These are phyloP conservation scores for Vigna nakashimae DNA, from an alignment of 306 rosid species.

Conservation along the genomic window DNA sequence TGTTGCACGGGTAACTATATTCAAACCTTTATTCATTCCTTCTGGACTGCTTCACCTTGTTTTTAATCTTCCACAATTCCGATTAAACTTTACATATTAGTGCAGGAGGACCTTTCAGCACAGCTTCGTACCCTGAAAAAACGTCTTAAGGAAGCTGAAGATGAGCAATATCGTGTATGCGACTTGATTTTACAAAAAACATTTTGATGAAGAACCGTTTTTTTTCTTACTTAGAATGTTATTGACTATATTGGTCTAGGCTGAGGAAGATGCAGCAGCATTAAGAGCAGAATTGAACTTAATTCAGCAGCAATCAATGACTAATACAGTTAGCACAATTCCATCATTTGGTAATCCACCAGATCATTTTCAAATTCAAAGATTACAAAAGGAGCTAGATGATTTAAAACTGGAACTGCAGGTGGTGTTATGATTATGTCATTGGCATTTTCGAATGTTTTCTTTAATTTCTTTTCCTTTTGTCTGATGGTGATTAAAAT, in stretches of 20 bases:
- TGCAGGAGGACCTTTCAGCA: constrained; percentile 91
- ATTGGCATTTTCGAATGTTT: constrained; percentile 31
- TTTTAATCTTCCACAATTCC: constrained; percentile 32
- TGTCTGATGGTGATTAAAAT: constrained; percentile 45
- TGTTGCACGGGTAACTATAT: constrained; percentile 72
- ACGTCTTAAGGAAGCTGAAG: constrained; percentile 91
- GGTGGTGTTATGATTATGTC: constrained; percentile 50
- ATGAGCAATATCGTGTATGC: constrained; percentile 93
- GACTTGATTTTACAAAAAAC: constrained; percentile 36
- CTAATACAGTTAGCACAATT: constrained; percentile 57
- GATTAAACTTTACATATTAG: constrained; percentile 30
- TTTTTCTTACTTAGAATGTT: constrained; percentile 40
- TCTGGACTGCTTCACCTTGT: constrained; percentile 9
- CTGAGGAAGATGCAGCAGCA: constrained; percentile 97
- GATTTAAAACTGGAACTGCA: constrained; percentile 71
- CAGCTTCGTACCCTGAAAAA: constrained; percentile 87
- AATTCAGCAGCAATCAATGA: constrained; percentile 87
- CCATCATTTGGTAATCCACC: constrained; percentile 59
- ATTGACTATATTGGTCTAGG: constrained; percentile 64
- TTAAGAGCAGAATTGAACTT: constrained; percentile 88
- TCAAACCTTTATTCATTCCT: constrained; percentile 12
- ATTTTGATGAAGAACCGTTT: not conserved
- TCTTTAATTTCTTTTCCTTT: constrained; percentile 31
- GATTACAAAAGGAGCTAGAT: constrained; percentile 76
- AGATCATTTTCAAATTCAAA: constrained; percentile 70